Conservation (phyloP, 805 yeast genomes). For the Wickerhamomyces subpelliculosus region DNA sequence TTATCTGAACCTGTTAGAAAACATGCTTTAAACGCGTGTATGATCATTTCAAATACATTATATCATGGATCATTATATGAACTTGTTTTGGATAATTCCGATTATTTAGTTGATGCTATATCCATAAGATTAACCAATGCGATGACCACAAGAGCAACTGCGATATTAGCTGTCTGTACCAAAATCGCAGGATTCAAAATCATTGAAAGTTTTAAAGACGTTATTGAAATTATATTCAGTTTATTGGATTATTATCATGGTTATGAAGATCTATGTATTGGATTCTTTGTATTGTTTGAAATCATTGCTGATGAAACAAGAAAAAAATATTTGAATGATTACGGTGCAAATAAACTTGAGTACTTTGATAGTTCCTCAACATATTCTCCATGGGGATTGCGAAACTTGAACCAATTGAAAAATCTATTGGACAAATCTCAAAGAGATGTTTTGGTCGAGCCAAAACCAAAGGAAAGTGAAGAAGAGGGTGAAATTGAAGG, state of each 20-base stretch:
- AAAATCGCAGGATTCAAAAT: conserved; percentile 64
- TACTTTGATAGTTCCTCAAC: conserved; percentile 19
- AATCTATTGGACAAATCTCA: conserved; percentile 33
- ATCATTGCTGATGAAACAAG: conserved; percentile 46
- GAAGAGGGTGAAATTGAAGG: conserved; percentile 36
- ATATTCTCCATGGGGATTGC: conserved; percentile 37
- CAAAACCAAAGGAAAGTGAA: conserved; percentile 28
- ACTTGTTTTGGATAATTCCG: conserved; percentile 62
- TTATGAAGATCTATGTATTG: conserved; percentile 62
- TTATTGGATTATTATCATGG: conserved; percentile 83
- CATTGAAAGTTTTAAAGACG: conserved; percentile 61
- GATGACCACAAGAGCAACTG: conserved; percentile 66
- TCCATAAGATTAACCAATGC: conserved; percentile 65
- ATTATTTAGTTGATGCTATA: conserved; percentile 75
- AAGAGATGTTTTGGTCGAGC: conserved; percentile 23
- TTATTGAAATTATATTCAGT: conserved; percentile 67
- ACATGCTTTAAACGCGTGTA: conserved; percentile 47
- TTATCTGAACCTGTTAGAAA: conserved; percentile 35
- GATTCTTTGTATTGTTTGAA: conserved; percentile 65
- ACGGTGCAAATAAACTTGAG: conserved; percentile 12
- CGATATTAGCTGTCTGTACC: conserved; percentile 62
- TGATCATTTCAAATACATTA: conserved; percentile 41
- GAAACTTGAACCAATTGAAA: conserved; percentile 35
- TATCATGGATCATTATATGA: conserved; percentile 50
- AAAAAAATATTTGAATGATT: conserved; percentile 26